phyloP scores from a whole-genome alignment of 805 yeast genomes.

The Debaryomyces tyrocola region DNA sequence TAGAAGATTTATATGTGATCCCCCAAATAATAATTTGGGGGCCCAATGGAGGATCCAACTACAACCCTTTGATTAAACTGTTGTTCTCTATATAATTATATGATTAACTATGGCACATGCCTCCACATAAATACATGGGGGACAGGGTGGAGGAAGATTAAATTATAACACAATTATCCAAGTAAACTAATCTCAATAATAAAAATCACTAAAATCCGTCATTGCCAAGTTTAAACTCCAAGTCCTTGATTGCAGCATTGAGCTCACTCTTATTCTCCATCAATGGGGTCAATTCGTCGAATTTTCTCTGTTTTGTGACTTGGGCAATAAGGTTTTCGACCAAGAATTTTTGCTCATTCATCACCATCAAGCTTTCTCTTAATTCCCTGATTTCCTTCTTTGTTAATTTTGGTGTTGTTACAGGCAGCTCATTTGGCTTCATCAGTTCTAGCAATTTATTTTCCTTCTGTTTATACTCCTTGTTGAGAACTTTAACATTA shows the following conservation, averaged over 20 bases:
- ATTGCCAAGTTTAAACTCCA: slow-evolving; percentile 59
- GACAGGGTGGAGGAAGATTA: too few species aligned
- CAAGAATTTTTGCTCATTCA: slow-evolving; percentile 79
- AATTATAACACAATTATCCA: too few species aligned
- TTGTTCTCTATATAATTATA: too few species aligned
- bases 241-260: slow-evolving; percentile 42
- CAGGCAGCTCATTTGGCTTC: neutral
- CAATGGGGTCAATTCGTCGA: slow-evolving; percentile 71
- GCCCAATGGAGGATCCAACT: too few species aligned
- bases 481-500: slow-evolving; percentile 61
- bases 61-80: too few species aligned
- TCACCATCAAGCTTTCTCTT: slow-evolving; percentile 79
- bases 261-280: slow-evolving; percentile 60
- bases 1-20: neutral
- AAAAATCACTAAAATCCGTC: slow-evolving; percentile 26
- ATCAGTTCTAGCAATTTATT: slow-evolving; percentile 3
- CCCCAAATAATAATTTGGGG: neutral
- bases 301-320: slow-evolving; percentile 64
- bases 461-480: slow-evolving; percentile 24
- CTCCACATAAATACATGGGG: too few species aligned
- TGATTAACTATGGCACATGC: too few species aligned
- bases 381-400: slow-evolving; percentile 55
- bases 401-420: slow-evolving; percentile 32
- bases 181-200: too few species aligned
- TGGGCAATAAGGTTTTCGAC: slow-evolving; percentile 63